phyloP scores from a whole-genome alignment of 169 alveolate species.

The Eimeria sp. region DNA sequence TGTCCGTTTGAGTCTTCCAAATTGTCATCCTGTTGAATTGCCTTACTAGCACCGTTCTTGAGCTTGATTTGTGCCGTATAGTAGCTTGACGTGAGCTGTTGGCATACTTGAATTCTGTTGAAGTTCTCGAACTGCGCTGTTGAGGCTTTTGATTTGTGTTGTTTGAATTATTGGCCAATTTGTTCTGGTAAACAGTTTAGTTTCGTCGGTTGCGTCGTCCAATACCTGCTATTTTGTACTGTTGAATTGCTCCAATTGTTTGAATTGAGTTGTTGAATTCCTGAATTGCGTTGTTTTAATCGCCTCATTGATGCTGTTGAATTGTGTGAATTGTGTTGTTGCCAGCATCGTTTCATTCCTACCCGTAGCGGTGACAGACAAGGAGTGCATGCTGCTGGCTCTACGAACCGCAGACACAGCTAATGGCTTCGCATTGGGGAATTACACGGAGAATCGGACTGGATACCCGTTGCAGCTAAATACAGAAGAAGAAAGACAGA shows the following conservation, averaged over 20 bases:
- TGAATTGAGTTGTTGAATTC: not conserved
- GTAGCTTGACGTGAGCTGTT: too few species aligned
- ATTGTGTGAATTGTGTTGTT: not conserved
- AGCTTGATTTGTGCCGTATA: too few species aligned
- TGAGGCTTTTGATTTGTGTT: too few species aligned
- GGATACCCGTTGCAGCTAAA: conserved; percentile 25
- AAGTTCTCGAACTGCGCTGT: too few species aligned
- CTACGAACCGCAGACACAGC: conserved; percentile 63
- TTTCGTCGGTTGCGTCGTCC: too few species aligned
- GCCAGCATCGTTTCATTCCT: conserved; percentile 62
- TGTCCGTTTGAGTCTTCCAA: not conserved
- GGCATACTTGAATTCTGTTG: too few species aligned
- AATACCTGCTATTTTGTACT: too few species aligned
- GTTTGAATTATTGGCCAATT: too few species aligned
- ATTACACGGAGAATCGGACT: not conserved
- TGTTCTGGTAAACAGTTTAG: too few species aligned
- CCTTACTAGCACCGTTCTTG: not conserved
- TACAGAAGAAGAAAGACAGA: conserved; percentile 21
- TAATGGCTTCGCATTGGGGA: conserved; percentile 65
- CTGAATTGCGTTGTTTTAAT: not conserved
- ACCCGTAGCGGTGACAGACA: conserved; percentile 67
- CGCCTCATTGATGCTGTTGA: too few species aligned
- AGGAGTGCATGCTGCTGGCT: conserved; percentile 62
- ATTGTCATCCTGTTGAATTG: not conserved
- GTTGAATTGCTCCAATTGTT: not conserved